Conservation (phyloP, 768 basidiomycete genomes). For the Pulveroboletus sp. region DNA sequence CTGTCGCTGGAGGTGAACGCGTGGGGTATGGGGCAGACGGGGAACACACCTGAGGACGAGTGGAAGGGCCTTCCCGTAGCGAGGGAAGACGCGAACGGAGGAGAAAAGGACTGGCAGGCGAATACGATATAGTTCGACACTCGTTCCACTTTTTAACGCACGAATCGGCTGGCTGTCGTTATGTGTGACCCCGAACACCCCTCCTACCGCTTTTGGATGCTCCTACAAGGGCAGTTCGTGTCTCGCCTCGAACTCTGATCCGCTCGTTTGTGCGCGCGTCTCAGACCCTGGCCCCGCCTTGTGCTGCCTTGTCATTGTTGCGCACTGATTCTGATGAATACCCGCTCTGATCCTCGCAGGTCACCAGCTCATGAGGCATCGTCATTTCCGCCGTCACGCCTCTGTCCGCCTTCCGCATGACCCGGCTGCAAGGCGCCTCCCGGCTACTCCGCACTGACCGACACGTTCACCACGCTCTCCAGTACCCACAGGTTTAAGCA, state of each 20-base stretch:
- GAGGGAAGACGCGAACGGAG: background rate
- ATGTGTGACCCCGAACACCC: conserved; percentile 24
- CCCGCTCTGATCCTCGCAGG: too few species aligned
- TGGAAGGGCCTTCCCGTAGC: background rate
- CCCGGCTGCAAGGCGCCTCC: too few species aligned
- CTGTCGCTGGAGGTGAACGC: background rate
- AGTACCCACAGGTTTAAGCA: too few species aligned
- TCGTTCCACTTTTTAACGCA: conserved; percentile 29
- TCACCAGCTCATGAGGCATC: too few species aligned
- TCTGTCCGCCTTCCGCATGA: background rate
- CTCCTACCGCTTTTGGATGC: background rate
- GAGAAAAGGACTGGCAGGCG: background rate
- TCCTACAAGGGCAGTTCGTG: too few species aligned
- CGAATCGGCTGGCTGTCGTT: conserved; percentile 20
- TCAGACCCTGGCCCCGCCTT: background rate
- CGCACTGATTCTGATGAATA: too few species aligned
- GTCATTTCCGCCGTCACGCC: too few species aligned
- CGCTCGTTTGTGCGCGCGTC: too few species aligned
- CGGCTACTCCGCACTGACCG: too few species aligned
- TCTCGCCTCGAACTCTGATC: too few species aligned
- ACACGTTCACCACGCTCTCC: too few species aligned
- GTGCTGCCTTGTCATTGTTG: background rate
- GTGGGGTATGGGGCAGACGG: background rate
- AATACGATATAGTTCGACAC: conserved; percentile 4
- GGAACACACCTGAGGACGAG: background rate